These are phyloP conservation scores for Yamadazyma sp. DNA, from an alignment of 805 yeast species.

Conservation along the genomic window DNA sequence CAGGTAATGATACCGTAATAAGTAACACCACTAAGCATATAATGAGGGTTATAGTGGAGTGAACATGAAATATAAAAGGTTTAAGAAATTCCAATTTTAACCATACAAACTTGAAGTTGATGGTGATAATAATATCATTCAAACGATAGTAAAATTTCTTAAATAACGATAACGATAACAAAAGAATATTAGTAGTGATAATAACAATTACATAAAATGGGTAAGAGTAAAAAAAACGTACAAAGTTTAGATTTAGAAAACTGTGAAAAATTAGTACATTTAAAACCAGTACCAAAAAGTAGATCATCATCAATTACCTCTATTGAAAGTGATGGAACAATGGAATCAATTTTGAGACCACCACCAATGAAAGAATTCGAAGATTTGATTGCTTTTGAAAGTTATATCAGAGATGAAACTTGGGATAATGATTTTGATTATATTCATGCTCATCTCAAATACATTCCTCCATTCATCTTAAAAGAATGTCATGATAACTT, in stretches of 20 bases:
- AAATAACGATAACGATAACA: too few relatives aligned
- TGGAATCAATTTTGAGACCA: slow-evolving; percentile 29
- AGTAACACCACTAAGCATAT: too few relatives aligned
- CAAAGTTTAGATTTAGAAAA: slow-evolving; percentile 34
- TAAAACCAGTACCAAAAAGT: slow-evolving; percentile 36
- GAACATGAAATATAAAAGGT: too few relatives aligned
- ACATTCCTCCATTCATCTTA: slow-evolving; percentile 72
- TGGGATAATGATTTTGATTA: slow-evolving; percentile 75
- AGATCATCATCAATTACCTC: slow-evolving; percentile 40
- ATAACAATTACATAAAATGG: too few relatives aligned
- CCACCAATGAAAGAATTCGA: slow-evolving; percentile 54
- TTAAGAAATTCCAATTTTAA: too few relatives aligned
- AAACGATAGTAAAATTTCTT: too few relatives aligned
- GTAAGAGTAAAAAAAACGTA: slow-evolving; percentile 27
- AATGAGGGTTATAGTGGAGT: too few relatives aligned
- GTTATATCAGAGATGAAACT: slow-evolving; percentile 64
- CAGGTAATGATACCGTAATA: too few relatives aligned
- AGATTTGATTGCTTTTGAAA: slow-evolving; percentile 58
- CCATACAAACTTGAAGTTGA: too few relatives aligned
- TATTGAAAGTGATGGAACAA: slow-evolving; percentile 30
- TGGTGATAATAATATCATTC: too few relatives aligned
- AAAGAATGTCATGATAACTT: slow-evolving; percentile 65
- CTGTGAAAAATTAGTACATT: slow-evolving; percentile 36
- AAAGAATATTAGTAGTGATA: too few relatives aligned
- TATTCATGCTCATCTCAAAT: slow-evolving; percentile 61